Percentiles rank a stretch among this genome's conserved stretches.
phyloP scores from a whole-genome alignment of 139 green algal genomes.

The Volvox reticuliferus region DNA sequence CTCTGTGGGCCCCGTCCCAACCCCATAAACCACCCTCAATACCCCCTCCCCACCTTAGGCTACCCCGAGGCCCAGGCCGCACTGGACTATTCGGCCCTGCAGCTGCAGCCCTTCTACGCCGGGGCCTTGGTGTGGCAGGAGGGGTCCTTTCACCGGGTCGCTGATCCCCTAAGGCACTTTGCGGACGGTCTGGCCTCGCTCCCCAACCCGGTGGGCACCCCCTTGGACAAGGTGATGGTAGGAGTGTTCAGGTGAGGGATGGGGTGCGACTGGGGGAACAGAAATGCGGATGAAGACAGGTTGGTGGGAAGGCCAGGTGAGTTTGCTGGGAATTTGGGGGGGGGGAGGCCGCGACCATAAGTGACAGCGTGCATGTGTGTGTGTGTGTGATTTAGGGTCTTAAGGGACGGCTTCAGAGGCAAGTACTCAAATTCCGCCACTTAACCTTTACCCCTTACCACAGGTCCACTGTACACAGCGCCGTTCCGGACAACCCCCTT shows the following conservation, averaged over 20 bases:
- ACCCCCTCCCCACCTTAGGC: neutral
- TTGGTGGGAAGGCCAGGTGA: neutral
- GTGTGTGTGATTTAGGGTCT: neutral
- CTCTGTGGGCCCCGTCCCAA: neutral
- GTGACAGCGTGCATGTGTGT: neutral
- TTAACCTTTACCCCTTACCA: no score
- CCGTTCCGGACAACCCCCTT: no score
- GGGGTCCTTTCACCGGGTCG: slow-evolving; percentile 77
- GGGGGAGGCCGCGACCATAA: no score
- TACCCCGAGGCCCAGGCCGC: slow-evolving; percentile 69
- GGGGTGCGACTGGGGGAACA: neutral
- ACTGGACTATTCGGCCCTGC: slow-evolving; percentile 90
- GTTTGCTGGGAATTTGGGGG: neutral
- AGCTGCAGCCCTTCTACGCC: slow-evolving; percentile 94
- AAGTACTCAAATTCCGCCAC: no score
- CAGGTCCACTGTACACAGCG: no score
- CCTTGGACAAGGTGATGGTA: slow-evolving; percentile 87
- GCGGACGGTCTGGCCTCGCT: slow-evolving; percentile 85
- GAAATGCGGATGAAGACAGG: neutral
- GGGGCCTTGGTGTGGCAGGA: slow-evolving; percentile 86
- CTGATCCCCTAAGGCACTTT: slow-evolving; percentile 85
- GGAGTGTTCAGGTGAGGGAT: slow-evolving; percentile 80
- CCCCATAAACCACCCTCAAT: neutral
- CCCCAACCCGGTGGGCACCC: slow-evolving; percentile 87
- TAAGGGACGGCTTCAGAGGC: no score